Evolutionary conservation across 2,329 filamentous ascomycete genomes (phyloP), one percentile per base, ranked within the genome.

Genomic region (Lasiodiplodia theobromae): DNA sequence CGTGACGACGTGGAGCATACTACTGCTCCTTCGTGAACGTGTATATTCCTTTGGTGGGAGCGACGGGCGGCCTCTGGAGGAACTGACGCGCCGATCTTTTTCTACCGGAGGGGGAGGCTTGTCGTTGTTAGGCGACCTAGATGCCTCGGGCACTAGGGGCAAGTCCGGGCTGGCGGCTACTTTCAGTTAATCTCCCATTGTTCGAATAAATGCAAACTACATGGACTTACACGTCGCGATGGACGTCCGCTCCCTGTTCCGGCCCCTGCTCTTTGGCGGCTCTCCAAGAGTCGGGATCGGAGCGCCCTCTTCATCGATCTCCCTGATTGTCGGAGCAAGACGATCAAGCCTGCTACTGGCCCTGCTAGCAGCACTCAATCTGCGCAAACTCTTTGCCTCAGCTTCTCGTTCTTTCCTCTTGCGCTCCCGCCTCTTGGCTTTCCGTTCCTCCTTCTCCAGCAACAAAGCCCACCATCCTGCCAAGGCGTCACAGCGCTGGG

Each of bases 391-490:
- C 77, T 93, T 91, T 68, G 89, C 89, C 75, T 98, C 93, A 1
- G 87, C 86, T 74, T 99, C 94, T 73, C 89, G 90, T 77, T 98
- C 94, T 76, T 87, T 93, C 10, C 95, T 88, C 77, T 95, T 97
- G 66, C 89, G 88, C 74, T 97, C 94, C 71, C 91, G 86, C 70
- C 94, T 86, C 70, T 83, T 86, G 71, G 94, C 90, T 79, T 99
- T 99, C 10, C 94, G 89, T 77, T 94, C 89, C 77, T 99, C 96
- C 78, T 98, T 99, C 76, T 98, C 96, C 11, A 98, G 89, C 49
- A 99, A 82, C 34, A 99, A 81, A 3, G 93, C 92, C 96, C 96
- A 99, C 96, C 96, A 99, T 6, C 96, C 96, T 63, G 94, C 93
- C 60, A 99, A 83, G 6, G 91, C 87, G 80, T 99, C 95, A 76